phyloP scores from a whole-genome alignment of 805 yeast genomes.

The Isabelozyma pseudorhagii region DNA sequence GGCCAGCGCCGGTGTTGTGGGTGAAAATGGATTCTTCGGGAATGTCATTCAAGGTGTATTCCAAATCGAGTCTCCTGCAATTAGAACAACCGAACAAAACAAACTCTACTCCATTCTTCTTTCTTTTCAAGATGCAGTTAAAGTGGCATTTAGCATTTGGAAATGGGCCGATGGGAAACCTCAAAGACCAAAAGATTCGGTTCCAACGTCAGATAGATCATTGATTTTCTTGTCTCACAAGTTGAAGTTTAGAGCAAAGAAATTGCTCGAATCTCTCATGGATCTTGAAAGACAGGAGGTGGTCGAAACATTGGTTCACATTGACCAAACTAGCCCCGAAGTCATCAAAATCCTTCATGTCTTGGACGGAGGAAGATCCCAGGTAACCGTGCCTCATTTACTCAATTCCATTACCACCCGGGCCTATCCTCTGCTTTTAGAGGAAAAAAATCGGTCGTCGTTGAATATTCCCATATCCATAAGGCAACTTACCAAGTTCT shows the following conservation, averaged over 20 bases:
- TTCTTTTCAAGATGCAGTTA: constrained; percentile 60
- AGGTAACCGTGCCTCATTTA: constrained; percentile 65
- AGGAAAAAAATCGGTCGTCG: constrained; percentile 40
- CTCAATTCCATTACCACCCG: constrained; percentile 53
- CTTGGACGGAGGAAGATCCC: constrained; percentile 81
- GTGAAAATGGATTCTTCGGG: constrained; percentile 56
- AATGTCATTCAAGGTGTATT: constrained; percentile 77
- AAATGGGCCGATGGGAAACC: constrained; percentile 52
- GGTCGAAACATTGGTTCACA: constrained; percentile 58
- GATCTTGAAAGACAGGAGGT: constrained; percentile 70
- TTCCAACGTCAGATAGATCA: constrained; percentile 19
- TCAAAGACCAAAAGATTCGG: not conserved
- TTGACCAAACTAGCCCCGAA: constrained; percentile 16
- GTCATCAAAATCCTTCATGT: constrained; percentile 65
- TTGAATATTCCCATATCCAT: constrained; percentile 46
- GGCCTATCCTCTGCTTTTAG: constrained; percentile 30
- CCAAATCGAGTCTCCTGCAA: constrained; percentile 62
- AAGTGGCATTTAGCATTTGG: constrained; percentile 65
- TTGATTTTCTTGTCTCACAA: constrained; percentile 46
- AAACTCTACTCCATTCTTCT: constrained; percentile 56
- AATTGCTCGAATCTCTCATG: constrained; percentile 61
- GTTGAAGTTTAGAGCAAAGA: constrained; percentile 67
- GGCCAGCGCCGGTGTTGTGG: not conserved
- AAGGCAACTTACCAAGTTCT: constrained; percentile 45
- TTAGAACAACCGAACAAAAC: constrained; percentile 47